phyloP scores from a whole-genome alignment of 2,329 filamentous ascomycete genomes.

The Cercospora sp. region DNA sequence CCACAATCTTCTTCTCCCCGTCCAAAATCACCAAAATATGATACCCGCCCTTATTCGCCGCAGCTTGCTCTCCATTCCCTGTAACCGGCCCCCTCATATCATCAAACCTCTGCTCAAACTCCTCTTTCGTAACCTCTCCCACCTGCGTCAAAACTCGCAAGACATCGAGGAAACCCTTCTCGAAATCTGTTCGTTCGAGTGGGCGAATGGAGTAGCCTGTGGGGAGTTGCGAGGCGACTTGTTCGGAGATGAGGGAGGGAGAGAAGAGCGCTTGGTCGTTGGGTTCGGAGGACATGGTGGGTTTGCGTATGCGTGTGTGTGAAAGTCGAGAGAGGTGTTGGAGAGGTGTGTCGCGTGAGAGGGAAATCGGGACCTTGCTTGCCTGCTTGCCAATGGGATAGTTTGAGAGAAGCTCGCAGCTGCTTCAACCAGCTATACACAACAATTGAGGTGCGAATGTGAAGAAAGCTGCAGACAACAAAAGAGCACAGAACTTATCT shows the following conservation, averaged over 20 bases:
- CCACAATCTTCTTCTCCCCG: slow-evolving; percentile 70
- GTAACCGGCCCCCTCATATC: slow-evolving; percentile 60
- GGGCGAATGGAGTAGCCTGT: slow-evolving; percentile 80
- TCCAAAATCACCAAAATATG: slow-evolving; percentile 86
- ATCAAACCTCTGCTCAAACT: slow-evolving; percentile 77
- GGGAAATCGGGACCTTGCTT: not conserved
- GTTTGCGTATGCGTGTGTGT: not conserved
- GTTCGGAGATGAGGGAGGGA: slow-evolving; percentile 71
- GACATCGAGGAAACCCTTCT: slow-evolving; percentile 83
- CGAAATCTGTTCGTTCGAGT: slow-evolving; percentile 74
- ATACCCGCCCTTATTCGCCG: slow-evolving; percentile 68
- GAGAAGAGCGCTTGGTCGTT: slow-evolving; percentile 65
- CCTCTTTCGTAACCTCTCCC: slow-evolving; percentile 74
- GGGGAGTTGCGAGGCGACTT: slow-evolving; percentile 71
- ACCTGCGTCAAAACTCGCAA: slow-evolving; percentile 89
- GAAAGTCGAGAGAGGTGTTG: not conserved
- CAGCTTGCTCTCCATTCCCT: not conserved
- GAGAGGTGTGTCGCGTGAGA: not conserved
- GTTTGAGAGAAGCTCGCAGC: not conserved
- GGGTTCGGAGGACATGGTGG: slow-evolving; percentile 14
- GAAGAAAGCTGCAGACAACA: no score
- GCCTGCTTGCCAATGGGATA: not conserved
- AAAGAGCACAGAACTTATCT: not conserved
- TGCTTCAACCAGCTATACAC: not conserved
- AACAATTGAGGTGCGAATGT: no score